These are phyloP conservation scores for Mycena amicta DNA, from an alignment of 768 basidiomycete genomes.

Conservation along the genomic window DNA sequence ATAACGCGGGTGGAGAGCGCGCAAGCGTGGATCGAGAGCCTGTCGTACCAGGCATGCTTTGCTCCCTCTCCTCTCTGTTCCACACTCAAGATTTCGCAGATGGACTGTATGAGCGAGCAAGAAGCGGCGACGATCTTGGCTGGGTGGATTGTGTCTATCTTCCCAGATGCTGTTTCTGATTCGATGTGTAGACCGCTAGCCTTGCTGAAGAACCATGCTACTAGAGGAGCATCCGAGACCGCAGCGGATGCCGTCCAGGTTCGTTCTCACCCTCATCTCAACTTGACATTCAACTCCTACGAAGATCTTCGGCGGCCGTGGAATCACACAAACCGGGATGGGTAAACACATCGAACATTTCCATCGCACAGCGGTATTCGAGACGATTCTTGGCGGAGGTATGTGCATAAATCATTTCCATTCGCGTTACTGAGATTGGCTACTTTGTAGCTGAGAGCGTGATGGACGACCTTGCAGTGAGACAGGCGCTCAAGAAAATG, in stretches of 20 bases:
- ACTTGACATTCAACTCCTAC: neutral
- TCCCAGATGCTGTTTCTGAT: neutral
- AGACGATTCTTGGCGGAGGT: constrained; percentile 29
- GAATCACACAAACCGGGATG: constrained; percentile 78
- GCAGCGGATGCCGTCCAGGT: constrained; percentile 58
- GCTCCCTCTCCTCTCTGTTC: constrained; percentile 73
- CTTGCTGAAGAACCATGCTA: neutral
- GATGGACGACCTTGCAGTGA: constrained; percentile 48
- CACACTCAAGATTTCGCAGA: constrained; percentile 45
- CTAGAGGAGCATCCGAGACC: neutral
- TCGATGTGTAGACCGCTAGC: neutral
- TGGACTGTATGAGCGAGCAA: constrained; percentile 83
- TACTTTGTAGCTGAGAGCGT: neutral
- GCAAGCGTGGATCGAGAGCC: constrained; percentile 56
- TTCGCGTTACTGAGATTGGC: too few relatives aligned
- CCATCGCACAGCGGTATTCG: constrained; percentile 38
- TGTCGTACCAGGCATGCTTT: constrained; percentile 58
- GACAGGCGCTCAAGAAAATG: constrained; percentile 61
- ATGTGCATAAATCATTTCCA: too few relatives aligned
- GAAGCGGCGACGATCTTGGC: constrained; percentile 53
- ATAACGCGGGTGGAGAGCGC: constrained; percentile 78
- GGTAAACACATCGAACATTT: constrained; percentile 57
- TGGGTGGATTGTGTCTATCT: constrained; percentile 28
- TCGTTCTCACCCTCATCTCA: neutral
- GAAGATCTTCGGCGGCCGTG: constrained; percentile 72